These are phyloP conservation scores for Acer campestre DNA, from an alignment of 345 rosid species.

Conservation along the genomic window DNA sequence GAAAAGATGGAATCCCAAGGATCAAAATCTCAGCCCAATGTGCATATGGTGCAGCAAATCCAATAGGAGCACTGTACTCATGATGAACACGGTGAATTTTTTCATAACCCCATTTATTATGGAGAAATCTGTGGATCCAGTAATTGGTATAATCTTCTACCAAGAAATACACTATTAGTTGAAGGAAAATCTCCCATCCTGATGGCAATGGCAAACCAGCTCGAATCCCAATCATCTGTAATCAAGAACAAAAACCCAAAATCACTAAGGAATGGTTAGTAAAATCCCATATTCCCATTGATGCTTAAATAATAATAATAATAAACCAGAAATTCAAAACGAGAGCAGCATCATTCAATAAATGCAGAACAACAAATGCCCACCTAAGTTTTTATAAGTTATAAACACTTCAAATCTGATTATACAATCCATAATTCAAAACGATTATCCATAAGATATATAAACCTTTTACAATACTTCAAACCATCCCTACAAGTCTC, in stretches of 20 bases:
- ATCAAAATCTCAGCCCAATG: constrained; percentile 94
- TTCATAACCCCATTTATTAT: constrained; percentile 88
- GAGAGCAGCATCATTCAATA: not conserved
- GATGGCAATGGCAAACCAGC: constrained; percentile 81
- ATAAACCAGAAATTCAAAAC: not conserved
- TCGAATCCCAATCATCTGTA: constrained; percentile 75
- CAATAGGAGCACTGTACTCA: constrained; percentile 81
- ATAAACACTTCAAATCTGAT: constrained; percentile 1
- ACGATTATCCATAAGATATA: not conserved
- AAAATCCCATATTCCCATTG: not conserved
- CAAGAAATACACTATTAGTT: constrained; percentile 71
- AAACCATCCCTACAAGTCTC: not conserved
- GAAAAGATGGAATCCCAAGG: constrained; percentile 89
- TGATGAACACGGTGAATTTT: constrained; percentile 90
- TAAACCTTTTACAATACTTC: not conserved
- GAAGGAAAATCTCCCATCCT: constrained; percentile 63
- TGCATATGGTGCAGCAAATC: constrained; percentile 84
- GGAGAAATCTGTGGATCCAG: constrained; percentile 89
- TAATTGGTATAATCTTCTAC: constrained; percentile 87
- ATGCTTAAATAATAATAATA: not conserved
- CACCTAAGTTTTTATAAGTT: not conserved
- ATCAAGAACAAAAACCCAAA: constrained; percentile 1
- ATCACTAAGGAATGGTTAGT: not conserved
- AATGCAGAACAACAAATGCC: not conserved
- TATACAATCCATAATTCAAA: not conserved